Conservation (phyloP, 257 asterid species). For the Ilex asprella region DNA sequence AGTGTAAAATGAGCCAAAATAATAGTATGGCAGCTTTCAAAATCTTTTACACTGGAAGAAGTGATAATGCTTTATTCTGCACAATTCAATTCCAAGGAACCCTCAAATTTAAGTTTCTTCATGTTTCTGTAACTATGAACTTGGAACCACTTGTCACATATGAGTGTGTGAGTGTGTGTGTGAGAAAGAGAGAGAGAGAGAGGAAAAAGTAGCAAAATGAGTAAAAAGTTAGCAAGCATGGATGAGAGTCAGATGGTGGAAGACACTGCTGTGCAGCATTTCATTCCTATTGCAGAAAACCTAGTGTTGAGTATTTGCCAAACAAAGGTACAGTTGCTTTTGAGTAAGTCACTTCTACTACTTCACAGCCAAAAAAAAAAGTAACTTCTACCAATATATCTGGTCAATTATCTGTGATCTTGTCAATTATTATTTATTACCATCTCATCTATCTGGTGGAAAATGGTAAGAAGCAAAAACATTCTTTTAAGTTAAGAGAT, state of each 20-base stretch:
- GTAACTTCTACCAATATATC: no score
- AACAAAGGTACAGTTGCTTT: slow-evolving; percentile 5
- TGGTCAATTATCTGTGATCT: no score
- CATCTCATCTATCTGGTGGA: no score
- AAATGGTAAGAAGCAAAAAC: no score
- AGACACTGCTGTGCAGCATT: background rate
- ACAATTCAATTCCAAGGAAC: slow-evolving; percentile 22
- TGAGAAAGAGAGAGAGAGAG: background rate
- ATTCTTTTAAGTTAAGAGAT: no score
- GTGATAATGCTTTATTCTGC: slow-evolving; percentile 13
- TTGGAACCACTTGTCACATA: slow-evolving; percentile 9
- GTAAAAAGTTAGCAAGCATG: slow-evolving; percentile 16
- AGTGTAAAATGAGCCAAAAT: slow-evolving; percentile 24
- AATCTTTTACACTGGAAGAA: slow-evolving; percentile 19
- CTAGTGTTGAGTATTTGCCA: slow-evolving; percentile 15
- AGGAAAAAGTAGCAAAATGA: background rate
- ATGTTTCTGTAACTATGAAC: slow-evolving; percentile 13
- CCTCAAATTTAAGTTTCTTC: background rate
- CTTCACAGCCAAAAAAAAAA: no score
- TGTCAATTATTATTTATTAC: no score
- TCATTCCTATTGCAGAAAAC: background rate
- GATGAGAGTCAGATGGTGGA: slow-evolving; percentile 19
- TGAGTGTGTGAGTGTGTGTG: background rate
- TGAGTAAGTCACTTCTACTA: no score
- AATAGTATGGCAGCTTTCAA: slow-evolving; percentile 22